A percentile compares a stretch with the other conserved stretches of the same genome.
Conservation (phyloP, 257 asterid genomes). For the Linaria vulgaris region DNA sequence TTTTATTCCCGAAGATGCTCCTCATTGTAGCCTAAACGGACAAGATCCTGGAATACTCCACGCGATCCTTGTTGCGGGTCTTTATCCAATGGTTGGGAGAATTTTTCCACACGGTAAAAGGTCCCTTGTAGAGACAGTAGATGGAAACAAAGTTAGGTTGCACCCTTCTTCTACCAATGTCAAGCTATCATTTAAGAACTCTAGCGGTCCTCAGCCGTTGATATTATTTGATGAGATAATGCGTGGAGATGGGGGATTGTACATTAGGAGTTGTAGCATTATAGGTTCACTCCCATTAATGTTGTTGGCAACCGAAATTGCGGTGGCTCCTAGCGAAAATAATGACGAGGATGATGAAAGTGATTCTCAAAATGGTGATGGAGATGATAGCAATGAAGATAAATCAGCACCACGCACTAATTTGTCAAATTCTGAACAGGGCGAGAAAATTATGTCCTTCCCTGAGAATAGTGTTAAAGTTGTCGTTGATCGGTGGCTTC, state of each 20-base stretch:
- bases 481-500: constrained; percentile 75
- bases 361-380: constrained; percentile 40
- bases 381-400: constrained; percentile 37
- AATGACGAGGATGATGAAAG: constrained; percentile 48
- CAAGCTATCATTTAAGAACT: constrained; percentile 37
- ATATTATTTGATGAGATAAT: constrained; percentile 77
- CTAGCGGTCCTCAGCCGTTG: constrained; percentile 36
- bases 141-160: constrained; percentile 74
- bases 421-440: constrained; percentile 28
- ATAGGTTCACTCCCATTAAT: constrained; percentile 74
- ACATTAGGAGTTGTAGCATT: constrained; percentile 59
- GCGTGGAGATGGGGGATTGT: constrained; percentile 78
- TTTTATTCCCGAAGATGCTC: constrained; percentile 53
- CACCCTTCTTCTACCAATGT: constrained; percentile 61
- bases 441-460: constrained; percentile 61
- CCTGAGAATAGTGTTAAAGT: constrained; percentile 69
- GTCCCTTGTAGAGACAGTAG: constrained; percentile 56
- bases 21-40: constrained; percentile 61
- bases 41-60: constrained; percentile 80
- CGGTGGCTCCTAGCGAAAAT: constrained; percentile 50
- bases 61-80: constrained; percentile 70
- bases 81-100: constrained; percentile 88
- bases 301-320: constrained; percentile 76
- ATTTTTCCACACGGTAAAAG: constrained; percentile 50
- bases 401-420: constrained; percentile 21